Evolutionary conservation across 179 eudicot species (phyloP).

Genomic region (Nepenthes alata): DNA sequence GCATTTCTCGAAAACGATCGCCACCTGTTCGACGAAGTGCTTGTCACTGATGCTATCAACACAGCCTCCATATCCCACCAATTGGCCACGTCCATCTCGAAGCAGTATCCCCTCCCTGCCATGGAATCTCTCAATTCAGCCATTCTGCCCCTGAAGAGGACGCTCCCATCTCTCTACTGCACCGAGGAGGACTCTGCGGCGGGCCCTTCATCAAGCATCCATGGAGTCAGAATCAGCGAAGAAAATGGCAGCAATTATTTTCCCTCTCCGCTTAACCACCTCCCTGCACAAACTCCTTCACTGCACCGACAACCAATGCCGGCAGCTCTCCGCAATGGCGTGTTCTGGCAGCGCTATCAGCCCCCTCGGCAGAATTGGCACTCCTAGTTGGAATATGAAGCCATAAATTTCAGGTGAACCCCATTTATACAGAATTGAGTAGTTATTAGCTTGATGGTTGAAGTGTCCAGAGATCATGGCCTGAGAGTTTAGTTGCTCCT

Average conservation of each 20-base stretch:
- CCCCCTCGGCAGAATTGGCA: constrained; percentile 35
- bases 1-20: constrained; percentile 18
- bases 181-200: neutral
- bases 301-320: constrained; percentile 29
- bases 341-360: constrained; percentile 23
- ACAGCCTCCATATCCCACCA: constrained; percentile 1
- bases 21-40: constrained; percentile 19
- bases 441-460: no score
- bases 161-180: constrained; percentile 21
- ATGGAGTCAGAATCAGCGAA: constrained; percentile 9
- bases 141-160: constrained; percentile 15
- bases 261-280: constrained; percentile 24
- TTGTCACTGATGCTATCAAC: constrained; percentile 15
- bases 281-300: constrained; percentile 12
- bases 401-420: no score
- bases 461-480: no score
- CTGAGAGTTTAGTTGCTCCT: no score
- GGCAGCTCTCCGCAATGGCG: constrained; percentile 26
- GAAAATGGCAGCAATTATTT: constrained; percentile 12
- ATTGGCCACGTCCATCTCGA: neutral
- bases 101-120: neutral
- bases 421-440: no score
- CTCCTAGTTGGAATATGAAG: constrained; percentile 3
- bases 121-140: neutral
- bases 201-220: constrained; percentile 3